Evolutionary conservation across 164 flowering plant genomes (phyloP).

Genomic region (Liriodendron chinense): DNA sequence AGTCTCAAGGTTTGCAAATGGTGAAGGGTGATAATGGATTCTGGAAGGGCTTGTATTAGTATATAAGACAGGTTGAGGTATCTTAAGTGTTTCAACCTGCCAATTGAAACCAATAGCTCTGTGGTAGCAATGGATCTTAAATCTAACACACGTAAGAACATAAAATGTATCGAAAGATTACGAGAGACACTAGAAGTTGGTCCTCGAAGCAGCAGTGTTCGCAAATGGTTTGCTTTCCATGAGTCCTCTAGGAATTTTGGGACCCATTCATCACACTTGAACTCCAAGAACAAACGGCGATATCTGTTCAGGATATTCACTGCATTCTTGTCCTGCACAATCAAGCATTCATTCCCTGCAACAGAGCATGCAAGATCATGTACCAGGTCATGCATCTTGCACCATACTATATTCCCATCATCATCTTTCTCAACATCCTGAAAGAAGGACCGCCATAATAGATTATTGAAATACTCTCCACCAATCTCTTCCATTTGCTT

Average conservation of each 20-base stretch:
- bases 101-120: not conserved
- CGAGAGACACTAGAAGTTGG: not conserved
- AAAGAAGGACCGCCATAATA: conserved; percentile 1
- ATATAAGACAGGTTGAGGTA: conserved; percentile 1
- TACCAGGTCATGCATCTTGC: conserved; percentile 13
- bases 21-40: not conserved
- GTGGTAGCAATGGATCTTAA: not conserved
- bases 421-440: conserved; percentile 2
- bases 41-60: not conserved
- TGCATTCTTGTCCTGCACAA: not conserved
- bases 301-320: not conserved
- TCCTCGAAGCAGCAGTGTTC: not conserved
- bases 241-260: not conserved
- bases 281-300: not conserved
- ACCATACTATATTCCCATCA: not conserved
- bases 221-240: not conserved
- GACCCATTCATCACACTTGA: not conserved
- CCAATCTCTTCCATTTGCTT: conserved; percentile 2
- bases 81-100: conserved; percentile 7
- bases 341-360: conserved; percentile 3
- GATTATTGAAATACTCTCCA: not conserved
- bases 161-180: not conserved
- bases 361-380: conserved; percentile 12
- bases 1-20: conserved; percentile 15
- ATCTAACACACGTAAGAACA: not conserved